Evolutionary conservation across 2,329 filamentous ascomycete genomes (phyloP).

Genomic region (Hansfordia pulvinata): DNA sequence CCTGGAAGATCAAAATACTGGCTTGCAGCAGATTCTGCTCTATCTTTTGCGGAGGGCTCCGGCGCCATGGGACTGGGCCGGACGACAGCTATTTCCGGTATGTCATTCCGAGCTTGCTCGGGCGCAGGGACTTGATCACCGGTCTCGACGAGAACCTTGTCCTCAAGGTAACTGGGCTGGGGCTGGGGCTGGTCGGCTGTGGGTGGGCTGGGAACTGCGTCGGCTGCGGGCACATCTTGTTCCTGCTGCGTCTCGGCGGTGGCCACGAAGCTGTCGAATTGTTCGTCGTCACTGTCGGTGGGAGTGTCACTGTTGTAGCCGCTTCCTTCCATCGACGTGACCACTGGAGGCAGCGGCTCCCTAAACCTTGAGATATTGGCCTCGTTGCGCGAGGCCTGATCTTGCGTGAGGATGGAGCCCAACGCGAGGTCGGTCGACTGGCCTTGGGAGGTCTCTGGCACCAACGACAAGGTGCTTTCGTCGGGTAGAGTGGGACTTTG

Average conservation of each 20-base stretch:
- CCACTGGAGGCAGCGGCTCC: slow-evolving; percentile 57
- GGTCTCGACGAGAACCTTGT: slow-evolving; percentile 4
- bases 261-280: slow-evolving; percentile 6
- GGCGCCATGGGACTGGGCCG: slow-evolving; percentile 25
- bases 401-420: slow-evolving; percentile 39
- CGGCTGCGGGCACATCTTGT: slow-evolving; percentile 3
- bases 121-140: slow-evolving; percentile 2
- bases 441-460: slow-evolving; percentile 24
- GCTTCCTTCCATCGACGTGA: slow-evolving; percentile 53
- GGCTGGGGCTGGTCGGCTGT: too few species aligned
- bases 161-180: slow-evolving; percentile 7
- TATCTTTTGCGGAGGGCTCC: slow-evolving; percentile 3
- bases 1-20: slow-evolving; percentile 41
- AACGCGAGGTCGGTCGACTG: slow-evolving; percentile 46
- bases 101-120: slow-evolving; percentile 2
- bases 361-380: slow-evolving; percentile 43
- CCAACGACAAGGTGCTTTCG: slow-evolving; percentile 12
- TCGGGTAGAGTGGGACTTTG: slow-evolving; percentile 10
- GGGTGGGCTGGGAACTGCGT: slow-evolving; percentile 7
- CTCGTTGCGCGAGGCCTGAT: slow-evolving; percentile 35
- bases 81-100: slow-evolving; percentile 31
- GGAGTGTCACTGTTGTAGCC: slow-evolving; percentile 42
- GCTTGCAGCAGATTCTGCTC: slow-evolving; percentile 4
- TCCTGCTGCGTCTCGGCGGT: too few species aligned
- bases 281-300: slow-evolving; percentile 24